These are phyloP conservation scores for Drosera spatulata DNA, from an alignment of 179 eudicot genomes.

Conservation along the genomic window DNA sequence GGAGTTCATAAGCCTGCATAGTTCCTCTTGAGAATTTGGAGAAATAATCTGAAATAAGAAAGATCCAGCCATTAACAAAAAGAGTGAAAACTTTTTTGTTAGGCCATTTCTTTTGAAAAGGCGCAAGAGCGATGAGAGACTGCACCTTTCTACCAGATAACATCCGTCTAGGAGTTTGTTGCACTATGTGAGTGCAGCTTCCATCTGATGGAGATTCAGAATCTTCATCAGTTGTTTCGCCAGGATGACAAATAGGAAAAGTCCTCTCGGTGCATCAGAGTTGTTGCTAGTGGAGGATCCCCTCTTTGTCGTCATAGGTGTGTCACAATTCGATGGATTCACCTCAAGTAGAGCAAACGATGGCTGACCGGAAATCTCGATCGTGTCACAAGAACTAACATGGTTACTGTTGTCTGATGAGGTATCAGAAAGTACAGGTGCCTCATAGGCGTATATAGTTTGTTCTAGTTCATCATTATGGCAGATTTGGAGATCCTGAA, in stretches of 20 bases:
- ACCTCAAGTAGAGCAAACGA: constrained; percentile 11
- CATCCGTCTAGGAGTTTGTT: constrained; percentile 59
- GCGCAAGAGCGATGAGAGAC: neutral
- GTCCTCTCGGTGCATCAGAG: constrained; percentile 7
- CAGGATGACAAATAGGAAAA: constrained; percentile 7
- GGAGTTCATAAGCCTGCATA: constrained; percentile 52
- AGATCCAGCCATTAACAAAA: neutral
- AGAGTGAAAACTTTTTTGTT: no score
- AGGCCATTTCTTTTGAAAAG: neutral
- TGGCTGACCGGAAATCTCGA: constrained; percentile 7
- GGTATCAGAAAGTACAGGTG: neutral
- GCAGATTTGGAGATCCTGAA: no score
- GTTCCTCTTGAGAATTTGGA: constrained; percentile 68
- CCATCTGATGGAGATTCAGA: constrained; percentile 12
- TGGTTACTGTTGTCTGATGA: constrained; percentile 6
- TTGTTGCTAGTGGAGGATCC: constrained; percentile 5
- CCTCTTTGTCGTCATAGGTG: constrained; percentile 9
- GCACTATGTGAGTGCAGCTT: constrained; percentile 5
- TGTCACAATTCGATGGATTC: constrained; percentile 11
- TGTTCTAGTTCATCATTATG: no score
- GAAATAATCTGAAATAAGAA: constrained; percentile 50
- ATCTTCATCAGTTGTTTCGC: constrained; percentile 9
- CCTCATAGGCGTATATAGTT: no score
- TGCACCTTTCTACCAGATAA: constrained; percentile 68
- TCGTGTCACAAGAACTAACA: constrained; percentile 8